Base-by-base conservation (phyloP, 2,329 filamentous ascomycete genomes). In the Cryphonectria carpinicola region DNA sequence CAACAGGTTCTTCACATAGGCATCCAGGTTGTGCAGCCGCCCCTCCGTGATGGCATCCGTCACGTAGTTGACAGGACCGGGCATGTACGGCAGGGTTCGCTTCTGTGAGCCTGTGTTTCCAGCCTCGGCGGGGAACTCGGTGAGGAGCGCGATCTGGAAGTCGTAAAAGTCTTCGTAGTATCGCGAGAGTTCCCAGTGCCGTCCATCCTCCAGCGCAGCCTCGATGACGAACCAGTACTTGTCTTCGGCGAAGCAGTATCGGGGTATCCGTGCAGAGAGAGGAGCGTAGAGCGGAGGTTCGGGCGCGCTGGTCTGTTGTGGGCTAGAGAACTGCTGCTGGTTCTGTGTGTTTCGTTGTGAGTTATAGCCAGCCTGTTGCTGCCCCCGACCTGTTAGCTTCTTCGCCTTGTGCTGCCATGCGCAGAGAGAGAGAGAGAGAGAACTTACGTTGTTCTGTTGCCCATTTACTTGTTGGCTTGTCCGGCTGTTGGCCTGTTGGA, bases 161-260 rank as follows among this genome's bases (percentile, higher is more conserved):
- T 98, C 96, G 82, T 98, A 99, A 79, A 99, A 99, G 82, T 98
- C 96, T 80, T 98, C 94, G 78, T 99, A 99, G 78, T 97, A 96
- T 73, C 96, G 90, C 54, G 94, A 95, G 65, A 99, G 84, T 79
- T 98, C 95, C 94, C 95, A 98, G 78, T 93, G 91, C 63, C 93
- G 88, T 64, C 94, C 95, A 78, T 98, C 95, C 78, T 97, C 94
- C 80, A 98, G 89, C 76, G 91, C 88, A 35, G 93, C 94, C 80
- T 98, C 95, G 71, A 99, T 95, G 68, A 98, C 93, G 78, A 98
- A 99, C 94, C 96, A 98, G 81, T 98, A 98, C 80, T 98, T 98
- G 76, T 98, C 95, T 78, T 98, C 95, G 71, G 94, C 94, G 78
- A 97, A 98, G 80, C 94, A 97, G 82, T 97, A 98, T 73, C 94